Percentiles rank a stretch among this genome's conserved stretches.
phyloP scores from a whole-genome alignment of 495 filamentous ascomycete species.

The Sphaerosporella brunnea region DNA sequence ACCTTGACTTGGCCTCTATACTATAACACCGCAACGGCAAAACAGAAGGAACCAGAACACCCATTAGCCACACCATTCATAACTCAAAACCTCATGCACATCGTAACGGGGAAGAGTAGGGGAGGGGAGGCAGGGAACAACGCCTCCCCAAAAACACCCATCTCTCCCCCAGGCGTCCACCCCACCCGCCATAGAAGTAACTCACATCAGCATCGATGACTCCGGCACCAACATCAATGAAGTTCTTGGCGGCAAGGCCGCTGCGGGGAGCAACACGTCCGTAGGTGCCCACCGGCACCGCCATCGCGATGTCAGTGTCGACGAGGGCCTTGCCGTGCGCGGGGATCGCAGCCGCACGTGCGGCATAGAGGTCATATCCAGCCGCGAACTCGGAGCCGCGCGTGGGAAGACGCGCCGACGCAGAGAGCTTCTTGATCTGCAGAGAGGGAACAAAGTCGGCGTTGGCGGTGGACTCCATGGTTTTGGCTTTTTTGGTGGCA shows the following conservation, averaged over 20 bases:
- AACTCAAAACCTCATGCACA: too few species aligned
- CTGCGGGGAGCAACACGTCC: slow-evolving; percentile 82
- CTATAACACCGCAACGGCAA: too few species aligned
- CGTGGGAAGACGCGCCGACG: slow-evolving; percentile 57
- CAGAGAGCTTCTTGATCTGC: slow-evolving; percentile 72
- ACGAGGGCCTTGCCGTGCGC: slow-evolving; percentile 69
- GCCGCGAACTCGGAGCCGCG: slow-evolving; percentile 77
- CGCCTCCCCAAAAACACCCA: too few species aligned
- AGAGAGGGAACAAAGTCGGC: slow-evolving; percentile 35
- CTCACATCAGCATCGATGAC: slow-evolving; percentile 75
- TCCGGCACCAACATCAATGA: slow-evolving; percentile 85
- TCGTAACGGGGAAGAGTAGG: too few species aligned
- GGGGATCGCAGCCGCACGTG: slow-evolving; percentile 55
- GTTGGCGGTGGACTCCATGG: neutral
- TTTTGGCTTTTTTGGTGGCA: neutral
- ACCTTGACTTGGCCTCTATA: slow-evolving; percentile 90
- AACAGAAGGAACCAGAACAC: too few species aligned
- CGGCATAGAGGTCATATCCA: slow-evolving; percentile 73
- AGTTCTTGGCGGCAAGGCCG: slow-evolving; percentile 79
- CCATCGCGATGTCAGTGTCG: slow-evolving; percentile 77
- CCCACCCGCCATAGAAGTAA: too few species aligned
- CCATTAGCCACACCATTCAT: too few species aligned
- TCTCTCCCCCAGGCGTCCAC: too few species aligned
- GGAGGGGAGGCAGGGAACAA: too few species aligned
- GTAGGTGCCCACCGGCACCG: slow-evolving; percentile 75